A percentile compares a stretch with the other conserved stretches of the same genome.
These are phyloP conservation scores for Phytophthora pisi DNA, from an alignment of 352 stramenopile species.

Conservation along the genomic window DNA sequence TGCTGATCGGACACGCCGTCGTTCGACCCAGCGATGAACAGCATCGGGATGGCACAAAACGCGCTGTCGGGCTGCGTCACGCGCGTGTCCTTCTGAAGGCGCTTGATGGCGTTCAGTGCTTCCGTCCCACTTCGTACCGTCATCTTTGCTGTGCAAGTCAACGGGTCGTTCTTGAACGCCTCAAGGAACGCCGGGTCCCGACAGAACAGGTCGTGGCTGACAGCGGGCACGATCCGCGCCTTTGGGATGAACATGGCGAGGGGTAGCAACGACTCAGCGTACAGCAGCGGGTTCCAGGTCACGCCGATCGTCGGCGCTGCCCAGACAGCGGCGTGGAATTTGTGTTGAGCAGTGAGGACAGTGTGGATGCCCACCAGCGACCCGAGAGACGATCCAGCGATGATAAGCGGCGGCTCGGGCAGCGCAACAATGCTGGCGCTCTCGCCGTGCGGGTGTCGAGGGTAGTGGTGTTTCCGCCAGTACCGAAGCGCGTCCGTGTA, in stretches of 20 bases:
- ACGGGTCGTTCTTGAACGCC: conserved; percentile 58
- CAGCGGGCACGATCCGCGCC: conserved; percentile 50
- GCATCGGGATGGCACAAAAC: conserved; percentile 32
- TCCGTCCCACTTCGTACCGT: conserved; percentile 39
- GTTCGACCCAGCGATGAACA: conserved; percentile 52
- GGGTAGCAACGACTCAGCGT: conserved; percentile 42
- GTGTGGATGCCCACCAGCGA: conserved; percentile 65
- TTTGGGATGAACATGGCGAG: conserved; percentile 45
- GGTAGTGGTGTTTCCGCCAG: conserved; percentile 28
- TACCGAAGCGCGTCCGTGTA: conserved; percentile 39
- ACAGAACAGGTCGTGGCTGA: conserved; percentile 46
- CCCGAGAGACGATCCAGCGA: conserved; percentile 66
- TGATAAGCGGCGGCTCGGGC: conserved; percentile 44
- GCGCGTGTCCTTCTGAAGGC: conserved; percentile 34
- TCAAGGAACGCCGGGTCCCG: conserved; percentile 52
- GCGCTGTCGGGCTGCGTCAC: conserved; percentile 17
- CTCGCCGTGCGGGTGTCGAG: conserved; percentile 17
- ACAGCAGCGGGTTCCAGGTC: conserved; percentile 48
- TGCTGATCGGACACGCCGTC: conserved; percentile 50
- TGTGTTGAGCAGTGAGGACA: conserved; percentile 46
- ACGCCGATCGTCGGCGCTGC: conserved; percentile 55
- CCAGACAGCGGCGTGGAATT: conserved; percentile 59
- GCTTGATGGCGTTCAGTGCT: conserved; percentile 34
- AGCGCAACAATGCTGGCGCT: conserved; percentile 23
- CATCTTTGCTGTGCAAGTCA: conserved; percentile 56